Evolutionary conservation across 2,329 filamentous ascomycete species (phyloP), one percentile per base, ranked within the genome.

Genomic region (Pochonia chlamydosporia): DNA sequence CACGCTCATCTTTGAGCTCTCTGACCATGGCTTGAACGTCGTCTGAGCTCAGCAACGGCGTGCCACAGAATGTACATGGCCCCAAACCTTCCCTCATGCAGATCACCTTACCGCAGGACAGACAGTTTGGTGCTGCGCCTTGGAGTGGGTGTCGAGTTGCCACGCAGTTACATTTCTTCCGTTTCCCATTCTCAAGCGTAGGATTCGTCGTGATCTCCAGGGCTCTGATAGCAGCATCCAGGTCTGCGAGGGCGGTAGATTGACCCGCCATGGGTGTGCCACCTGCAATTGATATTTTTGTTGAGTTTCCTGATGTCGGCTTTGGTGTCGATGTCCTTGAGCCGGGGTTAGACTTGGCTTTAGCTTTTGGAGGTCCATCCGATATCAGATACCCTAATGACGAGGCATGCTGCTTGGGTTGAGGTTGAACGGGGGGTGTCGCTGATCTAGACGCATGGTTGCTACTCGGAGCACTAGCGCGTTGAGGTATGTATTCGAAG

Each of bases 161-260:
- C 59, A 95, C 89, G 64, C 93, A 99, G 57, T 87, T 87, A 66
- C 93, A 99, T 47, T 82, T 82, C 6, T 86, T 79, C 23, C 82
- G 72, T 51, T 77, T 74, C 4, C 54, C 53, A 7, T 69, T 71
- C 33, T 74, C 67, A 21, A 90, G 68, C 0, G 82, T 80, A 0
- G 90, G 89, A 60, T 96, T 96, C 2, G 91, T 96, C 44, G 87
- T 87, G n/a, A 96, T 79, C 63, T 99, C 93, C 6, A 99, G 79
- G 2, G 85, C 78, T 21, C 90, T 84, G 55, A 99, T 97, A 4
- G 92, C 91, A 1, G 89, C 84, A 55, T 87, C 83, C 2, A 87
- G 68, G 57, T 86, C 83, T 14, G 80, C 80, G 16, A 93, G 72
- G 1, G 84, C 82, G 1, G 84, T 85, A 0, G 87, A 89, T 31